phyloP scores from a whole-genome alignment of 2,329 filamentous ascomycete genomes.

The Trichoderma guizhouense region DNA sequence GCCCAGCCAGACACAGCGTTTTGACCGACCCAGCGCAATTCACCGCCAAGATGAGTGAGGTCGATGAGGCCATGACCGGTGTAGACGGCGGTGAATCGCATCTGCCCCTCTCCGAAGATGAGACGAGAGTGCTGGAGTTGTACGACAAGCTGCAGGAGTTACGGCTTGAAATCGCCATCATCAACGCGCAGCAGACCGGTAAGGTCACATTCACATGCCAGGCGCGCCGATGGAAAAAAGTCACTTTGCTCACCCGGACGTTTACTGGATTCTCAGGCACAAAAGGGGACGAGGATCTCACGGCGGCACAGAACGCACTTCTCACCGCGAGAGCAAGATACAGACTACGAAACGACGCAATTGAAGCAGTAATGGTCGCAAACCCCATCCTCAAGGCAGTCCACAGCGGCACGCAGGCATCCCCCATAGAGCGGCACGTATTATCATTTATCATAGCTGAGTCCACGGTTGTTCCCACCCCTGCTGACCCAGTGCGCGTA shows the following conservation, averaged over 20 bases:
- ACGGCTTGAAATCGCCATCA: slow-evolving; percentile 66
- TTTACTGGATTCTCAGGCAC: slow-evolving; percentile 8
- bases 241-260: background rate
- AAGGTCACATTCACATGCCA: slow-evolving; percentile 7
- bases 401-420: slow-evolving; percentile 62
- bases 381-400: slow-evolving; percentile 76
- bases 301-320: slow-evolving; percentile 61
- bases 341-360: slow-evolving; percentile 64
- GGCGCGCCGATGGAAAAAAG: background rate
- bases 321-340: slow-evolving; percentile 69
- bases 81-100: slow-evolving; percentile 34
- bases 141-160: slow-evolving; percentile 71
- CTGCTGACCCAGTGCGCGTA: slow-evolving; percentile 33
- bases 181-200: slow-evolving; percentile 49
- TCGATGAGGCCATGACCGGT: slow-evolving; percentile 28
- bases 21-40: background rate
- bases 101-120: slow-evolving; percentile 61
- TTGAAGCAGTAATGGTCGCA: slow-evolving; percentile 65
- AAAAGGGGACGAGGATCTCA: slow-evolving; percentile 46
- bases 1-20: background rate
- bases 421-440: slow-evolving; percentile 64
- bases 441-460: background rate
- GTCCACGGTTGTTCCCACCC: background rate
- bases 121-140: slow-evolving; percentile 63
- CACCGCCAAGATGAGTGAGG: slow-evolving; percentile 27